Evolutionary conservation across 1,284 basidiomycete genomes (phyloP).

Genomic region (Erythrobasidium hasegawianum): DNA sequence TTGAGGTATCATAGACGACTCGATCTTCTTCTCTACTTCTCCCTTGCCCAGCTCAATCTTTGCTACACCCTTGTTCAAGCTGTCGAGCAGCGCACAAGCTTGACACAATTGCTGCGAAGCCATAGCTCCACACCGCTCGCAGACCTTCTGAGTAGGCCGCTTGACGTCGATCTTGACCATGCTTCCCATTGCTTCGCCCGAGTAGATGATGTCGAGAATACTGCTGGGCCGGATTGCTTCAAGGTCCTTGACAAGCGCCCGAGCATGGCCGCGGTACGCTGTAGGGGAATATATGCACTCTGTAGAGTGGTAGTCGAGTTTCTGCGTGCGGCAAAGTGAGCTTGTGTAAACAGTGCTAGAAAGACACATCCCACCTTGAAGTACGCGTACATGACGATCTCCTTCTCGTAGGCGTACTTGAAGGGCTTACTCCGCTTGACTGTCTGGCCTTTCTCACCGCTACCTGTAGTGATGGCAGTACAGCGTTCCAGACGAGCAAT

Average conservation of each 20-base stretch:
- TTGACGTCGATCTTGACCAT: slow-evolving; percentile 54
- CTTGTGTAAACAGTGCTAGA: no score
- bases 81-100: slow-evolving; percentile 83
- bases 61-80: slow-evolving; percentile 77
- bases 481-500: slow-evolving; percentile 90
- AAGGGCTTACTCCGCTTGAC: slow-evolving; percentile 97
- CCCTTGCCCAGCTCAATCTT: slow-evolving; percentile 38
- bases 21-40: no score
- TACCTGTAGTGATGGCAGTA: slow-evolving; percentile 87
- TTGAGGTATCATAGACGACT: no score
- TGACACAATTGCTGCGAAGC: slow-evolving; percentile 85
- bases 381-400: slow-evolving; percentile 98
- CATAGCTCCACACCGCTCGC: slow-evolving; percentile 71
- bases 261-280: slow-evolving; percentile 93
- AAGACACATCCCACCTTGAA: slow-evolving; percentile 67
- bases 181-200: slow-evolving; percentile 61
- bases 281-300: slow-evolving; percentile 96
- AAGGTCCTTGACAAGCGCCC: slow-evolving; percentile 89
- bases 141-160: slow-evolving; percentile 33
- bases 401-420: slow-evolving; percentile 98
- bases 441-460: slow-evolving; percentile 45
- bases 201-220: slow-evolving; percentile 86
- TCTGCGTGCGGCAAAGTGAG: slow-evolving; percentile 39
- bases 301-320: slow-evolving; percentile 95
- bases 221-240: slow-evolving; percentile 89